These are phyloP conservation scores for Circinella umbellata DNA, from an alignment of 371 early-diverging fungal species.

Conservation along the genomic window DNA sequence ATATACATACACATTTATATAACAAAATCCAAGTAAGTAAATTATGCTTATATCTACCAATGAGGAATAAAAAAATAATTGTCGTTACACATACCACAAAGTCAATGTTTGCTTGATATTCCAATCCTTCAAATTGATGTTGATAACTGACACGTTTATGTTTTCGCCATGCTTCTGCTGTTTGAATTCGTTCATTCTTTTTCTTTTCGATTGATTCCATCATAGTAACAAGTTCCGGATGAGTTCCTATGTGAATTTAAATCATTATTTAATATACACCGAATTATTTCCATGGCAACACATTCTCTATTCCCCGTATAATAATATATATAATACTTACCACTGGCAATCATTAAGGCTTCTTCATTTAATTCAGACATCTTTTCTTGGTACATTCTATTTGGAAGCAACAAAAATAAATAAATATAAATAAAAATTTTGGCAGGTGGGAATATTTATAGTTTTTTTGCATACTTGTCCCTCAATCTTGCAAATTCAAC, in stretches of 20 bases:
- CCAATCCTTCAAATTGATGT: conserved; percentile 54
- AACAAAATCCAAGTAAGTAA: background rate
- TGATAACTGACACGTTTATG: conserved; percentile 54
- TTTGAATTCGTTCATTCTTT: conserved; percentile 52
- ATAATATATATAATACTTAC: conserved; percentile 22
- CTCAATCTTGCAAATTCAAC: conserved; percentile 54
- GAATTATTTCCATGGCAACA: too few species aligned
- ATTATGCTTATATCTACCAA: background rate
- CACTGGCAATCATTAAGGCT: conserved; percentile 61
- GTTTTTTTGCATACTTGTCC: conserved; percentile 44
- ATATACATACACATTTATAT: background rate
- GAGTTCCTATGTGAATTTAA: conserved; percentile 40
- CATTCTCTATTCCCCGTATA: background rate
- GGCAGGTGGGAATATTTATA: background rate
- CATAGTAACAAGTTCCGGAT: conserved; percentile 60
- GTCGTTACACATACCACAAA: conserved; percentile 42
- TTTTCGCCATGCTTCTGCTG: conserved; percentile 60
- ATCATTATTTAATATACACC: background rate
- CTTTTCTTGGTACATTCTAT: conserved; percentile 67
- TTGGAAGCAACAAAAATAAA: background rate
- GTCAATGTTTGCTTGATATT: conserved; percentile 60
- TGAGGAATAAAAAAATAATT: too few species aligned
- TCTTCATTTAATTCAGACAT: conserved; percentile 63
- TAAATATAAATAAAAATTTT: background rate
- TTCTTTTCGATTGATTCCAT: conserved; percentile 66